Evolutionary conservation across 2,329 filamentous ascomycete species (phyloP), one percentile per base, ranked within the genome.

Genomic region (Stylonectria norvegica): DNA sequence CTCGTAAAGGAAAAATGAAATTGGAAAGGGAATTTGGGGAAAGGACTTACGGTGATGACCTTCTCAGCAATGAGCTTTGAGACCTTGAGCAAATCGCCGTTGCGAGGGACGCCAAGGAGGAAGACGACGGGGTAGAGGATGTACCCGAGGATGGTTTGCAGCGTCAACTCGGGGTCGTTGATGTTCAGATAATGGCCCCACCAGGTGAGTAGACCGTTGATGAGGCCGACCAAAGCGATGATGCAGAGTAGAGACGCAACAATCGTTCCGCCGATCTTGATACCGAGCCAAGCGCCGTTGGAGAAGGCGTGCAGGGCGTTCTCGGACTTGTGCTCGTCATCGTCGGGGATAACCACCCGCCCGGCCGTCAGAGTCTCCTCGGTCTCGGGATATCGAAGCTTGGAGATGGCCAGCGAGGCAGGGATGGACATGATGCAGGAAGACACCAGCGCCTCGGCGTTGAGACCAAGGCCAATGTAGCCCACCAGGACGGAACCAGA

Each of bases 391-490:
- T 85, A 95, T 42, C 90, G 85, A 56, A 95, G 75, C 70, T 95
- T 95, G 49, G 86, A 91, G 46, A 93, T 83, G 36, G 89, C 89
- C 11, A 96, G 75, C 4, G 89, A 94, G 1, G 89, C 89, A 0
- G 90, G 90, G 49, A 95, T 95, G 55, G 85, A 90, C 90, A 96
- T 96, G 63, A 95, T 89, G 61, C 89, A 95, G 6, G 86, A 90
- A 2, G 88, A 95, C 19, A 95, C 85, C 33, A 96, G 73, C 3
- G 87, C 89, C 62, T 94, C 85, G 1, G 86, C 73, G 63, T 89
- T 93, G 40, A 95, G 74, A 28, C 89, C 89, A 56, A 95, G 80
- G 19, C 74, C 71, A 48, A 95, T 90, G 65, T 95, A 96, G 11
- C 86, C 86, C 19, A 93, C 84, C 25, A 96, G 71, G 10, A 94